Conservation (phyloP, 176 grass and related monocot genomes). For the Thinopyrum elongatum region DNA sequence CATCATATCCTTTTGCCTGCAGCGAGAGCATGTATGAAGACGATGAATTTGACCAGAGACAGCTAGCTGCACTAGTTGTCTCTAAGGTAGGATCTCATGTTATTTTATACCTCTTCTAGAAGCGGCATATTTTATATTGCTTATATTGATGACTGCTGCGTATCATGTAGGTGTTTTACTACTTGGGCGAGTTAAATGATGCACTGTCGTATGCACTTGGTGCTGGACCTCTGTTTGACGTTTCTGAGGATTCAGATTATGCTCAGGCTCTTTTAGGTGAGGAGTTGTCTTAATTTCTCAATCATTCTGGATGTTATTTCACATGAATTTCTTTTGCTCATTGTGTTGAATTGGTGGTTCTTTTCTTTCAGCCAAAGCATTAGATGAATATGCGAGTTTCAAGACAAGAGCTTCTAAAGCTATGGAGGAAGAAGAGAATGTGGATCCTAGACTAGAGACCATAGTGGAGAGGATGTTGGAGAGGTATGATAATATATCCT, state of each 20-base stretch:
- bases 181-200: conserved; percentile 87
- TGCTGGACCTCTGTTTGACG: conserved; percentile 92
- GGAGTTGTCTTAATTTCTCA: conserved; percentile 23
- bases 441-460: conserved; percentile 86
- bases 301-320: conserved; percentile 1
- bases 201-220: conserved; percentile 96
- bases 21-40: conserved; percentile 99
- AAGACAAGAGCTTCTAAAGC: conserved; percentile 61
- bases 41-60: conserved; percentile 91
- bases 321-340: conserved; percentile 1
- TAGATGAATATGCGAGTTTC: conserved; percentile 92
- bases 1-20: neutral
- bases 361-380: conserved; percentile 71
- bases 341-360: conserved; percentile 21
- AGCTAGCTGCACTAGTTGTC: conserved; percentile 88
- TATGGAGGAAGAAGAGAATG: conserved; percentile 59
- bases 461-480: conserved; percentile 97
- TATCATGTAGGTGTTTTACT: conserved; percentile 91
- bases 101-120: neutral
- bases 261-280: conserved; percentile 82
- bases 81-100: conserved; percentile 66
- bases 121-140: neutral
- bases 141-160: conserved; percentile 6
- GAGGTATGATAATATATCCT: conserved; percentile 50
- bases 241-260: conserved; percentile 94